Percentiles rank a stretch among this genome's conserved stretches.
Conservation (phyloP, 2,329 filamentous ascomycete genomes). For the Cladosporium sp. region DNA sequence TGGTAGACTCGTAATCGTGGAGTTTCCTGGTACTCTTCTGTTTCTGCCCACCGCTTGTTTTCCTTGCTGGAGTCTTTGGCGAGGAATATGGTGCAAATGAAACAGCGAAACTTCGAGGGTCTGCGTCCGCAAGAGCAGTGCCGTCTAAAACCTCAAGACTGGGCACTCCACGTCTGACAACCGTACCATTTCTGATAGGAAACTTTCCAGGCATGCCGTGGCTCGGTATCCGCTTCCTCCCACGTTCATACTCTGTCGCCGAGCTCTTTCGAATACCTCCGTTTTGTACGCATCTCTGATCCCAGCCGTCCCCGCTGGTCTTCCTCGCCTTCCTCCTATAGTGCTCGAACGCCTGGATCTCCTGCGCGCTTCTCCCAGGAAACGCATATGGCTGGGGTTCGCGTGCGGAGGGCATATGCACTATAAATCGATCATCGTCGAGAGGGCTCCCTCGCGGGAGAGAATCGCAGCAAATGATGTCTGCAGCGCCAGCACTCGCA, state of each 20-base stretch:
- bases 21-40: constrained; percentile 1
- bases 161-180: not conserved
- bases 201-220: constrained; percentile 2
- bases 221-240: constrained; percentile 16
- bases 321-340: constrained; percentile 32
- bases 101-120: not conserved
- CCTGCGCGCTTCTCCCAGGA: constrained; percentile 31
- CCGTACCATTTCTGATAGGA: constrained; percentile 9
- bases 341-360: constrained; percentile 36
- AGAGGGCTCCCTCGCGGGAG: not conserved
- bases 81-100: constrained; percentile 18
- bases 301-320: constrained; percentile 32
- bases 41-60: not conserved
- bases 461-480: not conserved
- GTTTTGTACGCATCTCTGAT: constrained; percentile 22
- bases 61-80: constrained; percentile 13
- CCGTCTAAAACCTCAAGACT: constrained; percentile 3
- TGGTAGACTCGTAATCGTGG: not conserved
- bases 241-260: constrained; percentile 20
- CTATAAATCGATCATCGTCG: constrained; percentile 32
- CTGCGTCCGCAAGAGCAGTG: not conserved
- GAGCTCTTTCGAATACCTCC: constrained; percentile 15
- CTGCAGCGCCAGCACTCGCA: constrained; percentile 17
- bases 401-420: constrained; percentile 38
- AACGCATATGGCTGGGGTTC: constrained; percentile 38